A percentile compares a stretch with the other conserved stretches of the same genome.
These are phyloP conservation scores for Saccharum hybrid DNA, from an alignment of 202 grass and related monocot species.

Conservation along the genomic window DNA sequence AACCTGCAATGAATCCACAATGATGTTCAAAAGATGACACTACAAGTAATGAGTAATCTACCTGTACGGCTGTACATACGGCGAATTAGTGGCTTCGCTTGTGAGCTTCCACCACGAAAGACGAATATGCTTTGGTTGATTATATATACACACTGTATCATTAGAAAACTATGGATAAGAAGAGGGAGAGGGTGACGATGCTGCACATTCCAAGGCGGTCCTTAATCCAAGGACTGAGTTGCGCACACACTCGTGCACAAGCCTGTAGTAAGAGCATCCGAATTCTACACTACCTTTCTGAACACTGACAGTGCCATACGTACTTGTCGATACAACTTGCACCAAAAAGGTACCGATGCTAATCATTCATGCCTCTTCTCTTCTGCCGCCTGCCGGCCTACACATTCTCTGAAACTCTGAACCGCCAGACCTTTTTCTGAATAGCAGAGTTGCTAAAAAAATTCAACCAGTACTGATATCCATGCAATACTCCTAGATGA, in stretches of 20 bases:
- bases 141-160: neutral
- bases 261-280: slow-evolving; percentile 4
- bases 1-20: slow-evolving; percentile 12
- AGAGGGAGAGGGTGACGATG: neutral
- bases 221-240: slow-evolving; percentile 36
- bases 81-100: slow-evolving; percentile 10
- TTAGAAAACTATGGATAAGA: neutral
- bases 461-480: neutral
- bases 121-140: neutral
- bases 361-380: neutral
- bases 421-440: neutral
- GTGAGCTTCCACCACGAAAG: slow-evolving; percentile 40
- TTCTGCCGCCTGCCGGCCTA: neutral
- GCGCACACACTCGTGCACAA: slow-evolving; percentile 29
- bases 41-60: neutral
- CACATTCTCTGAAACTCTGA: slow-evolving; percentile 29
- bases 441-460: neutral
- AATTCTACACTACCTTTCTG: slow-evolving; percentile 7
- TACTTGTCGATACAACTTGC: slow-evolving; percentile 21
- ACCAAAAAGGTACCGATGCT: neutral
- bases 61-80: neutral
- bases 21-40: neutral
- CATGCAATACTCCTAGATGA: neutral
- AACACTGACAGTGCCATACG: neutral
- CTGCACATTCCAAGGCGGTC: slow-evolving; percentile 42